Base-by-base conservation (phyloP, 169 alveolate species). In the Plasmodium inui region DNA sequence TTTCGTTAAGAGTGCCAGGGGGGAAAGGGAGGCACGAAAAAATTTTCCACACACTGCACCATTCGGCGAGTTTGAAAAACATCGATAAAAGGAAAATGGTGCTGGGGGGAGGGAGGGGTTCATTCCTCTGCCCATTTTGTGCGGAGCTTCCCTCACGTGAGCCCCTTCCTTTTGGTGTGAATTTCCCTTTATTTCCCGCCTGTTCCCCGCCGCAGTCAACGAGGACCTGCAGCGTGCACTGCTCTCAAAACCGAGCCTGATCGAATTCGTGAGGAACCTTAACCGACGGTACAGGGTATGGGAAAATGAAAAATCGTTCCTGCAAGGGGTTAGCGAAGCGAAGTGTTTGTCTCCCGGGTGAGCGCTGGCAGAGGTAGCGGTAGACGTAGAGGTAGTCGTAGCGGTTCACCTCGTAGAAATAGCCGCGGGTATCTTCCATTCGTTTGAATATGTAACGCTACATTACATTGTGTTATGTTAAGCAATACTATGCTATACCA, bases 231-330 rank as follows among this genome's bases (percentile, higher is more conserved):
- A 71, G 30, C 39, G 53, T 22, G 84, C 78, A 30, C 61, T 91
- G 50, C 26, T 91, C 46, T 91, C 95, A 46, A 70, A 50, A n/a
- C 95, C 95, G 5, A 46, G 55, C 9, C 83, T 91, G 57, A 91
- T 91, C 46, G 80, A 82, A 14, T 91, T 82, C 34, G 95, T 91
- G 41, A 82, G 61, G 83, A 67, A 34, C 37, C 46, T 91, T 14
- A 91, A 91, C 46, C 50, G 39, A 41, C 46, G 44, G 26, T 82
- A 91, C 67, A 72, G 53, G 14, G 82, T 91, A 9, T 91, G 95
- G 95, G 67, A 67, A 91, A 82, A 91, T 73, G 92, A 91, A 61
- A 91, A 91, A 34, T 70, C 80, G 30, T 91, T 91, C 46, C 95
- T 91, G 17, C 53, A 44, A 73, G 91, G 95, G n/a, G 44, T 82